Base-by-base conservation (phyloP, 2,329 filamentous ascomycete genomes). In the Fusarium annulatum region DNA sequence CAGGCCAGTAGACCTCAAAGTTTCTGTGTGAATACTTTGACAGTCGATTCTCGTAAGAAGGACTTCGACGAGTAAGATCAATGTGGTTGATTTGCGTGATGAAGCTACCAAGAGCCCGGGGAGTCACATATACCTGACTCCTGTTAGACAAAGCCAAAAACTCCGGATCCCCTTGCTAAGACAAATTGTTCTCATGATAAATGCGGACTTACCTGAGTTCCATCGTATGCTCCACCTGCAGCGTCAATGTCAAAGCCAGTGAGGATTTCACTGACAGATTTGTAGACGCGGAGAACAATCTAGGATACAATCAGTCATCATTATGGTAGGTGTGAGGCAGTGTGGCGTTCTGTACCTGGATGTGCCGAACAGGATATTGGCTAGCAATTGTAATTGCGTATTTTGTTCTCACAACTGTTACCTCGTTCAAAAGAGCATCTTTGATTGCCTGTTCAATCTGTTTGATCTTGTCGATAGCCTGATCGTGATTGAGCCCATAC, bases 221-320 rank as follows among this genome's bases (percentile, higher is more conserved):
- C 94, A 80, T 96, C 90, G 75, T 93, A 97, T 7, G 93, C 94
- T 30, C 91, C 92, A 69, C 94, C 94, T 2, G 93, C 92, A 79
- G 92, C 95, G 79, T 96, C 94, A 55, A 97, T 94, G 76, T 97
- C 94, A 76, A 97, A 97, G 0, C 94, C 94, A 7, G 94, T 94
- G 30, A 97, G 86, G 41, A 97, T 95, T 80, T 97, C 93, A 2
- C 93, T 92, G 51, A 97, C 84, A 1, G 92, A 95, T 78, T 94
- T 94, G 85, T 97, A 97, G 42, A 96, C 90, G 41, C 94, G 92
- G 36, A 97, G 86, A 28, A 97, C 94, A 76, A 97, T 94, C 86
- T 96, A 69, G 9, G 45, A 43, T 34, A 19, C n/a, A 26, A 30
- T 78, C 28, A 76, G 69, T 52, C 16, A 15, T 38, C 19, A 42